Evolutionary conservation across 1,139 yeast genomes (phyloP), one percentile per base, ranked within the genome.

Genomic region (Wickerhamiella infanticola): DNA sequence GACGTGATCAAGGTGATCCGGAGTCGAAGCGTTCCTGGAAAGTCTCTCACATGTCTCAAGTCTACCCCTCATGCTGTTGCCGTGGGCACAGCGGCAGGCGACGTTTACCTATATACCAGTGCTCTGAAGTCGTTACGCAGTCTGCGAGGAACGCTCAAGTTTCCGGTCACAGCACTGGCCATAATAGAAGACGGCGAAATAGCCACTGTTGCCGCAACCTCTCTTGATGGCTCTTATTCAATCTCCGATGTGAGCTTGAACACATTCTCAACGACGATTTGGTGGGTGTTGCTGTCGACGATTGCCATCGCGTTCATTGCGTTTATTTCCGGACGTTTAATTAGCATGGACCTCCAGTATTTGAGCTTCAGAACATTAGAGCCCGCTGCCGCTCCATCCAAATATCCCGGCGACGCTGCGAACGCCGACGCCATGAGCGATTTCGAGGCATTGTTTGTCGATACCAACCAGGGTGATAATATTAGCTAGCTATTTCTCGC

Each of bases 201-300:
- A 13, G 25, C 41, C 7, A 67, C 73, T 47, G 65, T 86, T 43
- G 94, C 88, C 1, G 75, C 88, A 13, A 81, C 79, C 0, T 81
- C 94, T 42, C 94, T 93, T 2, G 84, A 94, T 2, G 81, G 82
- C 51, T 73, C 85, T 1, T 75, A 72, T 52, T 77, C 85, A 5
- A 43, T 42, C 7, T 13, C 24, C 13, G 23, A 18, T 18, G 31
- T 38, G 24, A 41, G 36, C 39, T n/a, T 36, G 13, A 41, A 35
- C 5, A 7, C 39, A 2, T 36, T 36, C 24, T 5, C 7, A 7
- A 31, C 41, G 7, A 51, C 54, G 2, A 4, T 51, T 3, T 48
- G 43, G 13, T 50, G 53, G 52, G 48, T 48, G n/a, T n/a, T 33
- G 3, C 44, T 46, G 11, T 50, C 53, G 6, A 45, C 47, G 13